Base-by-base conservation (phyloP, 306 rosid species). In the Malus sylvestris region DNA sequence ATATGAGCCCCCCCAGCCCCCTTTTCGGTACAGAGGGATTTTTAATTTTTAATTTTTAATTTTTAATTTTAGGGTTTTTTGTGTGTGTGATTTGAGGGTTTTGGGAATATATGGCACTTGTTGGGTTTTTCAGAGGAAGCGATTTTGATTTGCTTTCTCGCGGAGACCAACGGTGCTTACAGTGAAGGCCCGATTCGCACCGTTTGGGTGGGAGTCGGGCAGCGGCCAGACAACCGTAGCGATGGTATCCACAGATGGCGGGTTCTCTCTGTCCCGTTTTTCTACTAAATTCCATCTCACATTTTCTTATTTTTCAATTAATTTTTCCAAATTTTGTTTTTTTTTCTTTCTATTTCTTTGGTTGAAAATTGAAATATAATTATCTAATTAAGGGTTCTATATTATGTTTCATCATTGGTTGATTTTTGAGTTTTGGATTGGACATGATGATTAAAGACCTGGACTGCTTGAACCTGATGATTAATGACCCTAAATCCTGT, bases 221-320 rank as follows among this genome's bases (percentile, higher is more conserved):
- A 86, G 91, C 95, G 93, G 91, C 98, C 93, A 93, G 96, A 93
- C 98, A 93, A 90, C 96, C 93, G 91, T 89, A 93, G 94, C 13
- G 89, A 87, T 93, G 96, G 84, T 81, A 77, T 93, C 96, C 96
- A 90, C 96, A 84, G 94, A 82, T 80, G 83, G 20, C 87, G 90
- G 78, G 91, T n/a, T 84, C 23, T 13, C 12, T 63, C 27, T 35
- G 9, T 16, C 71, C 90, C 75, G 76, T 88, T 79, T 35, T 45
- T 86, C 96, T 93, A 89, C 98, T 89, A 83, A 15, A 81, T 86
- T 81, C 88, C 95, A 85, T 85, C 91, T 78, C 90, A 89, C 85
- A 90, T 87, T 73, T 75, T 63, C 20, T 16, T 5, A 7, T 4
- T 25, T 14, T 23, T 27, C 13, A 15, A 8, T 53, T 4, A 6